Evolutionary conservation across 2,329 filamentous ascomycete genomes (phyloP).

Genomic region (Fusarium tupiense): DNA sequence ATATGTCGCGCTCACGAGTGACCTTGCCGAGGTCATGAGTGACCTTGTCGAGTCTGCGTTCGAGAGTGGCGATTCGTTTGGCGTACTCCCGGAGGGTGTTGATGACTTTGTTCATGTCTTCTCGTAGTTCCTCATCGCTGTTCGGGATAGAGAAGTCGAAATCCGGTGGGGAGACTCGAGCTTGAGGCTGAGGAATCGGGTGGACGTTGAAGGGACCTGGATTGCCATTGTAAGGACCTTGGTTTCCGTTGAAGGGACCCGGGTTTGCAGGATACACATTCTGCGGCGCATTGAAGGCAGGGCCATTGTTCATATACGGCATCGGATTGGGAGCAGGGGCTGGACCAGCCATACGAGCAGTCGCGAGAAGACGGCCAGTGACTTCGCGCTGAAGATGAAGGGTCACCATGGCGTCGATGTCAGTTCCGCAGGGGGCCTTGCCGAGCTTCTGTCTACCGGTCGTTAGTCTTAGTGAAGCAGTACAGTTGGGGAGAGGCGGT

Average conservation of each 20-base stretch:
- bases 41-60: neutral
- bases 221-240: neutral
- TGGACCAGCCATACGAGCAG: neutral
- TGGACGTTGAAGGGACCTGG: neutral
- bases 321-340: neutral
- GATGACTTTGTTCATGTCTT: neutral
- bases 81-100: neutral
- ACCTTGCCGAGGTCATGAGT: neutral
- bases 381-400: slow-evolving; percentile 36
- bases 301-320: neutral
- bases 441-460: slow-evolving; percentile 1
- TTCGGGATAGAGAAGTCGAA: neutral
- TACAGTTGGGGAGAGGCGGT: neutral
- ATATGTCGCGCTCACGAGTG: neutral
- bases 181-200: neutral
- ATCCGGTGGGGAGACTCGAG: neutral
- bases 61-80: neutral
- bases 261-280: neutral
- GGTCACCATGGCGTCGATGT: slow-evolving; percentile 23
- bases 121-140: neutral
- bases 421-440: slow-evolving; percentile 23
- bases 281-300: neutral
- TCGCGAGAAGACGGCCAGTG: neutral
- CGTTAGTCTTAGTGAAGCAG: neutral
- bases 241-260: neutral